phyloP scores from a whole-genome alignment of 1,139 yeast genomes.

The Zygosaccharomyces pseudobailii region DNA sequence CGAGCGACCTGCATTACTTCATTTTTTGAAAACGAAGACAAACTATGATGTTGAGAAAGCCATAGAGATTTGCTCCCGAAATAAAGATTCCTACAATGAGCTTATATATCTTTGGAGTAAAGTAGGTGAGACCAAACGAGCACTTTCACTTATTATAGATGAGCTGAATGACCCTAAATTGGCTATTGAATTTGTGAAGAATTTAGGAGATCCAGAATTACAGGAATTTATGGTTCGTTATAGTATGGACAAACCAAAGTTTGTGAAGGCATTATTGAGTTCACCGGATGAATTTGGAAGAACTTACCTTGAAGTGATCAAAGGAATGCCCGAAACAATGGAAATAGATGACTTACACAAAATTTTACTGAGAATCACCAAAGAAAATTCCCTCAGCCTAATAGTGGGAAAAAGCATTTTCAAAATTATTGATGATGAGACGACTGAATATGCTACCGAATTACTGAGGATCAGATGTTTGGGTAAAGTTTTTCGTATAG shows the following conservation, averaged over 20 bases:
- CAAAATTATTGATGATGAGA: constrained; percentile 57
- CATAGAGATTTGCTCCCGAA: constrained; percentile 54
- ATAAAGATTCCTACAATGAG: constrained; percentile 54
- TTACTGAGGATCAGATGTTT: constrained; percentile 38
- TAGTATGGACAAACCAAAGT: constrained; percentile 67
- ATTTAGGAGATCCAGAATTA: constrained; percentile 62
- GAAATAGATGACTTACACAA: constrained; percentile 61
- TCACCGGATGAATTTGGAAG: constrained; percentile 64
- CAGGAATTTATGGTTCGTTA: constrained; percentile 74
- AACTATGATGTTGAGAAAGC: constrained; percentile 70
- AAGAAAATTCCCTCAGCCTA: constrained; percentile 58
- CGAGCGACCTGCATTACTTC: constrained; percentile 49
- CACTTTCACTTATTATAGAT: constrained; percentile 70
- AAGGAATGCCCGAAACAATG: constrained; percentile 57
- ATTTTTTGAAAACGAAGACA: constrained; percentile 46
- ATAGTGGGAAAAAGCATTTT: constrained; percentile 56
- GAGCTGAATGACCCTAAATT: constrained; percentile 70
- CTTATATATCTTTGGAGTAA: constrained; percentile 77
- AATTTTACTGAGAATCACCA: constrained; percentile 58
- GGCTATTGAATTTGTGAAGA: constrained; percentile 78
- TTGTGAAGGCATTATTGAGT: constrained; percentile 69
- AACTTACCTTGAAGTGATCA: constrained; percentile 57
- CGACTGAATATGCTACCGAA: constrained; percentile 42
- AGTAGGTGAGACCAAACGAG: constrained; percentile 75
- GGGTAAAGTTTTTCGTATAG: constrained; percentile 44